A percentile compares a stretch with the other conserved stretches of the same genome.
phyloP scores from a whole-genome alignment of 1,139 yeast genomes.

The Saccharomyces hybrid region DNA sequence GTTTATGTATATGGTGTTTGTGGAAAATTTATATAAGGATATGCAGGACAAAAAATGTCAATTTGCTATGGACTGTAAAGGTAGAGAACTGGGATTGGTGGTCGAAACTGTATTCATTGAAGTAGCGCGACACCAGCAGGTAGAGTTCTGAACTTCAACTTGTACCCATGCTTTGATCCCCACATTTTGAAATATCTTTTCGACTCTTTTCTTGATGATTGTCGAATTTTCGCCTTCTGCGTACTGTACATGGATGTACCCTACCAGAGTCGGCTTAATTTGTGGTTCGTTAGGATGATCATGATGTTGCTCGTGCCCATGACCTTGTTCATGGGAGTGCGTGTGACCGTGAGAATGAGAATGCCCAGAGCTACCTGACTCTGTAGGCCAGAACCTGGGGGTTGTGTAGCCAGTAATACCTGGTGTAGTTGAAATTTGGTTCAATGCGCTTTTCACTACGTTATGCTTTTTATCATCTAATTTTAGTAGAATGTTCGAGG shows the following conservation, averaged over 20 bases:
- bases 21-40: neutral
- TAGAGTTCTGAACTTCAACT: conserved; percentile 50
- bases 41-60: neutral
- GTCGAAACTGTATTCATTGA: conserved; percentile 11
- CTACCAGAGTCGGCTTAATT: conserved; percentile 34
- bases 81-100: neutral
- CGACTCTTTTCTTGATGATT: conserved; percentile 55
- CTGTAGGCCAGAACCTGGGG: conserved; percentile 84
- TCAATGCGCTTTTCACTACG: conserved; percentile 52
- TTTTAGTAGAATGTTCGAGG: conserved; percentile 61
- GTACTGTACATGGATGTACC: conserved; percentile 64
- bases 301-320: conserved; percentile 17
- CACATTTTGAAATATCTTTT: conserved; percentile 36
- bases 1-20: neutral
- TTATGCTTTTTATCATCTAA: conserved; percentile 52
- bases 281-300: conserved; percentile 11
- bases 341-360: conserved; percentile 28
- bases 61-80: neutral
- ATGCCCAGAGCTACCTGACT: conserved; percentile 22
- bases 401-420: conserved; percentile 83
- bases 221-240: conserved; percentile 60
- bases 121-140: conserved; percentile 47
- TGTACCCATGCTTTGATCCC: conserved; percentile 51
- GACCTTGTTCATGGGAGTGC: conserved; percentile 28
- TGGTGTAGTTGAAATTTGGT: conserved; percentile 58